Base-by-base conservation (phyloP, 768 basidiomycete species). In the Tylopilus felleus region DNA sequence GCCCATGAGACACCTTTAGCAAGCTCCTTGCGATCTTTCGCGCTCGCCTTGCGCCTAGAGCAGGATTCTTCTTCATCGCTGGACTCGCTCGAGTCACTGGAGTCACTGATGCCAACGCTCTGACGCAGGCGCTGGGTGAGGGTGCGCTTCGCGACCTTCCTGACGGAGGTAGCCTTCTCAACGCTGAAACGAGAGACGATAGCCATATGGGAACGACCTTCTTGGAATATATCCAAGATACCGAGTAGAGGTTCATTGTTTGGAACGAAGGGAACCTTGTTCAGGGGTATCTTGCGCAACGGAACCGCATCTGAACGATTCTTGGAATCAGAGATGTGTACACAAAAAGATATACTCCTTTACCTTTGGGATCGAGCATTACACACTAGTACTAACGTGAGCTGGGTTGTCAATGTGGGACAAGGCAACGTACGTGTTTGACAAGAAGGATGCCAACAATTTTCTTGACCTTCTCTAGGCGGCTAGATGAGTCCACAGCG, bases 371-470 rank as follows among this genome's bases (percentile, higher is more conserved):
- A 66, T 95, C 93, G 7, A 95, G 78, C 57, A 93, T 71, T 9
- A 94, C 88, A 65, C 90, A 93, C 73, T 74, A 10, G 35, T 1
- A 25, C 16, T 2, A n/a, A 39, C 6, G 17, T 58, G 27, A 56
- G 35, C 35, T 21, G 9, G 12, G 4, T 16, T 14, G 22, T 38
- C 9, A 21, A 49, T 7, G 27, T 0, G 22, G 35, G 39, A 10
- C 31, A 50, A n/a, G 17, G 43, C 6, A 4, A 56, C 67, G 52
- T 56, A 77, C 75, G 45, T 91, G 87, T 69, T 95, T 96, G 50
- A 94, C 91, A 12, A 96, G 77, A 46, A 96, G 73, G 45, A 93
- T 88, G 1, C 93, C 93, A 9, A 93, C 71, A 38, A 95, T 91
- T 71, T 86, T 91, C 74, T 90, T 91, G 50, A 83, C 81, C 63